Base-by-base conservation (phyloP, 2,329 filamentous ascomycete genomes). In the Aspergillus fructus region DNA sequence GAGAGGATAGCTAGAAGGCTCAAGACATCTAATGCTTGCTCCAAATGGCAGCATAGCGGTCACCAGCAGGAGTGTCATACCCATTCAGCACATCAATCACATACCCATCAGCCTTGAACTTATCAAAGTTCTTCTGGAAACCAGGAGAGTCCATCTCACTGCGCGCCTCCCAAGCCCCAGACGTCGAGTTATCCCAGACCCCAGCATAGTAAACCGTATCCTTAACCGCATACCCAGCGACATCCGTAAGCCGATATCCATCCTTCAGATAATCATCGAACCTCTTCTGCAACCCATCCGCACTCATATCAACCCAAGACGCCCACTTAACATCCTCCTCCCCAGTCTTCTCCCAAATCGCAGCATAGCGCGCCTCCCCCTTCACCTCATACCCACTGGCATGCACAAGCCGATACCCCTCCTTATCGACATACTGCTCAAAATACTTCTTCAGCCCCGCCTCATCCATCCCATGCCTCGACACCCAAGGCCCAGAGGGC, bases 11-110 rank as follows among this genome's bases (percentile, higher is more conserved):
- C 19, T 21, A 21, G 19, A 21, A 21, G 19, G 19, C 19, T 21
- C 19, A 21, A 21, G 19, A 21, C 2, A 21, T 21, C 19, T 21
- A 21, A 21, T 21, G 21, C 21, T 21, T 21, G 21, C 21, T 53
- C 59, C 59, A 61, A 43, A 61, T 50, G 19, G 53, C 59, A 40
- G 59, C 59, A 50, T 59, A 61, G 1, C 56, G 59, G 23, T 59
- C 56, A 2, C 42, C 37, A 4, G 52, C 24, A 6, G 56, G 56
- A 34, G 54, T 52, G 15, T 59, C 59, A 17, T 61, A 61, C 11
- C 45, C 56, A 23, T 23, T 61, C 7, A 61, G 49, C n/a, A 57
- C 52, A 15, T 50, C 27, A 34, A 61, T 46, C 6, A 59, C 59
- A 46, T 61, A 61, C 12, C 59, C 59, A 33, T 54, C 34, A 19